Conservation (phyloP, 768 basidiomycete genomes). For the Agrocybe pediades region DNA sequence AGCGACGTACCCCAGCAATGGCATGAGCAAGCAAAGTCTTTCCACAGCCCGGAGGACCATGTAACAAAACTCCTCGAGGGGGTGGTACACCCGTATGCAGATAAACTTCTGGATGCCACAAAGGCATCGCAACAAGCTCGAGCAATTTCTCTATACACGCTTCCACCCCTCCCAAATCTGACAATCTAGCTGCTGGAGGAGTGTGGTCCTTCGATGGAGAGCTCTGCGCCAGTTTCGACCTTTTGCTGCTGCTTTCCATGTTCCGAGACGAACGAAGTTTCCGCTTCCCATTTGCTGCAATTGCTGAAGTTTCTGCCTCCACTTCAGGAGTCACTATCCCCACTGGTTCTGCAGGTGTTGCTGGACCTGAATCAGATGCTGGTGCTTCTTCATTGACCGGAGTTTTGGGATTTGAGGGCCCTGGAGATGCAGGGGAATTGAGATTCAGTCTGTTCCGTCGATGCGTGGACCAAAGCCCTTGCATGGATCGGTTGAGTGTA, state of each 20-base stretch:
- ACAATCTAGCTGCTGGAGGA: slow-evolving; percentile 75
- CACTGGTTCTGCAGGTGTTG: slow-evolving; percentile 11
- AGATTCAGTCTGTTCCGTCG: slow-evolving; percentile 68
- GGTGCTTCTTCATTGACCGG: slow-evolving; percentile 19
- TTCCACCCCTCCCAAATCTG: slow-evolving; percentile 88
- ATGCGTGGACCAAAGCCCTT: slow-evolving; percentile 75
- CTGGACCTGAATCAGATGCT: slow-evolving; percentile 13
- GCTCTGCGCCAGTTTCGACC: slow-evolving; percentile 44
- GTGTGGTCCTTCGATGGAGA: slow-evolving; percentile 60
- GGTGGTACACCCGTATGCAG: slow-evolving; percentile 90
- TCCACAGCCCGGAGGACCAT: slow-evolving; percentile 97
- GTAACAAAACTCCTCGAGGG: slow-evolving; percentile 87
- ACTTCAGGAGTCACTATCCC: slow-evolving; percentile 10
- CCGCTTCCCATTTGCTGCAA: slow-evolving; percentile 49
- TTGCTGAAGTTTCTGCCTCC: slow-evolving; percentile 7
- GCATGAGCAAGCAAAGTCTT: slow-evolving; percentile 95
- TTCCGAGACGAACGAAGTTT: slow-evolving; percentile 58
- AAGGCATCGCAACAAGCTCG: slow-evolving; percentile 94
- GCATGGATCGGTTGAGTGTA: slow-evolving; percentile 76
- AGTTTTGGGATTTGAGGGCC: slow-evolving; percentile 20
- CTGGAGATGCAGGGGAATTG: slow-evolving; percentile 44
- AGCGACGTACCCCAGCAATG: slow-evolving; percentile 79
- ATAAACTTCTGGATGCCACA: slow-evolving; percentile 95
- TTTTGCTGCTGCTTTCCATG: slow-evolving; percentile 59
- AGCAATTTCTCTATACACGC: slow-evolving; percentile 88